Percentiles rank a stretch among this genome's conserved stretches.
Conservation (phyloP, 2,329 filamentous ascomycete species). For the Alternaria sp. region DNA sequence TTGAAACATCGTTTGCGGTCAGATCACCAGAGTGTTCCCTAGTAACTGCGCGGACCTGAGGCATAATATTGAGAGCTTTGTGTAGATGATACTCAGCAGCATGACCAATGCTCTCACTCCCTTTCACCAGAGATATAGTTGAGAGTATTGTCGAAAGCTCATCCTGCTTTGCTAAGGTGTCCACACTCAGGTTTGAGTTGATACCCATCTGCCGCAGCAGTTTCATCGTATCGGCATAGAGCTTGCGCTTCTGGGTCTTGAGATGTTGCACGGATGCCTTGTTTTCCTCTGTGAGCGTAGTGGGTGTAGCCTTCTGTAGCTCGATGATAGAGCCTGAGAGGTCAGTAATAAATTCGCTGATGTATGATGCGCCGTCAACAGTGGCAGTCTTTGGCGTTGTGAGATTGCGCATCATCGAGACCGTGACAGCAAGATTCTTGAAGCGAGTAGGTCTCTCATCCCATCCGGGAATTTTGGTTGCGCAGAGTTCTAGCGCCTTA, state of each 20-base stretch:
- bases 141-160: slow-evolving; percentile 76
- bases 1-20: slow-evolving; percentile 77
- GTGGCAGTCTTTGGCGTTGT: slow-evolving; percentile 61
- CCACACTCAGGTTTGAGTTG: slow-evolving; percentile 78
- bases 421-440: slow-evolving; percentile 72
- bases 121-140: slow-evolving; percentile 46
- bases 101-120: slow-evolving; percentile 38
- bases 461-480: slow-evolving; percentile 42
- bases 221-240: slow-evolving; percentile 88
- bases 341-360: slow-evolving; percentile 74
- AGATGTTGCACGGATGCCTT: slow-evolving; percentile 85
- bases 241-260: slow-evolving; percentile 86
- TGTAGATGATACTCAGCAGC: slow-evolving; percentile 77
- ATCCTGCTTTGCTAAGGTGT: slow-evolving; percentile 75
- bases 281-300: slow-evolving; percentile 84
- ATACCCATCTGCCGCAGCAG: slow-evolving; percentile 88
- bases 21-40: slow-evolving; percentile 85
- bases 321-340: slow-evolving; percentile 73
- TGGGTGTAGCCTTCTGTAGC: slow-evolving; percentile 84
- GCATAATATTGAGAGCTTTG: slow-evolving; percentile 76
- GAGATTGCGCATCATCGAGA: slow-evolving; percentile 76
- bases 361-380: slow-evolving; percentile 65
- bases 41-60: slow-evolving; percentile 70
- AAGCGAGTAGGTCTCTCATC: slow-evolving; percentile 67
- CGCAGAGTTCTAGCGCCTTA: slow-evolving; percentile 31